Evolutionary conservation across 139 green algal genomes (phyloP), one percentile per base, ranked within the genome.

Genomic region (Chlorella sp.): DNA sequence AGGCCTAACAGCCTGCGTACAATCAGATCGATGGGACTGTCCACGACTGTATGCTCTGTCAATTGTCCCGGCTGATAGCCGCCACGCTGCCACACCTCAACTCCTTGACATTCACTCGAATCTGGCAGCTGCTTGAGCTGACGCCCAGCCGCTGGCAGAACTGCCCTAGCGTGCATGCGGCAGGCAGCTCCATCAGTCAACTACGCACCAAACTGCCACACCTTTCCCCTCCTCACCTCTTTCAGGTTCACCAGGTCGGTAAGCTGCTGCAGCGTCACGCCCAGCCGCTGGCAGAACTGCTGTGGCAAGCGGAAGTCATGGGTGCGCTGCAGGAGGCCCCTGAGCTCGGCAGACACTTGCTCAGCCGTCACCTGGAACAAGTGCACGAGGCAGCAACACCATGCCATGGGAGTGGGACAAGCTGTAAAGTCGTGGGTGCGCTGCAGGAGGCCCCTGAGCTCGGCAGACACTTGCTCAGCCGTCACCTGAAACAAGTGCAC

Each of bases 161-260:
- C 36, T 72, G 67, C 29, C 34, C 31, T 3, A 49, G 42, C 17
- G 42, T 72, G 67, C 67, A n/a, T n/a, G n/a, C n/a, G n/a, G n/a
- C n/a, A n/a, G n/a, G n/a, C n/a, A n/a, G n/a, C n/a, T n/a, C n/a
- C n/a, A n/a, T n/a, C n/a, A n/a, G n/a, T n/a, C n/a, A n/a, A n/a
- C n/a, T n/a, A n/a, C n/a, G n/a, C n/a, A n/a, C n/a, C n/a, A n/a
- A n/a, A n/a, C n/a, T n/a, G n/a, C n/a, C n/a, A n/a, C n/a, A n/a
- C n/a, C n/a, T n/a, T n/a, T n/a, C n/a, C n/a, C n/a, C n/a, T n/a
- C n/a, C n/a, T n/a, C n/a, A n/a, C 17, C 24, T 71, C 67, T 14
- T 63, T 63, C 49, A 65, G n/a, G 67, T 72, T 72, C 26, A 72
- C 67, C 29, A 72, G 27, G 67, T 63, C 67, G 6, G 42, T 22